Evolutionary conservation across 1,284 basidiomycete species (phyloP).

Genomic region (Cutaneotrichosporon spelunceum): DNA sequence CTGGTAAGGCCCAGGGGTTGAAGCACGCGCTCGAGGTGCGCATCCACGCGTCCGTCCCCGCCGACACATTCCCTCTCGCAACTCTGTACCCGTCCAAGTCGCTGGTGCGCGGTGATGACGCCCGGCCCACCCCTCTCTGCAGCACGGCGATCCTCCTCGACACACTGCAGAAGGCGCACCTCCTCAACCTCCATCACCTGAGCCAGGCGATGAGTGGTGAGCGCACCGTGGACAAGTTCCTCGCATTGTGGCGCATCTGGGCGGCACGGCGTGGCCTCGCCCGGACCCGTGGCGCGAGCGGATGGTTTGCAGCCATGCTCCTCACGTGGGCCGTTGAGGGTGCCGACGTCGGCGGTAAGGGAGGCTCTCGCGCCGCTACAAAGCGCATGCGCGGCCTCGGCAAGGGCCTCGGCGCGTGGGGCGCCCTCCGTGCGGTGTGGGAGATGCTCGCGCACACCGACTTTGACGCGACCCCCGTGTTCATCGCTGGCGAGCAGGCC

Average conservation of each 20-base stretch:
- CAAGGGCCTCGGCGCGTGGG: slow-evolving; percentile 53
- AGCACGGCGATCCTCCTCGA: slow-evolving; percentile 71
- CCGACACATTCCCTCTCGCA: slow-evolving; percentile 61
- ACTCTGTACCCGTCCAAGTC: slow-evolving; percentile 71
- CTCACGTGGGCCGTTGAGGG: slow-evolving; percentile 70
- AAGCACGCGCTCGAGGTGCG: slow-evolving; percentile 68
- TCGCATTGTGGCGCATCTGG: slow-evolving; percentile 82
- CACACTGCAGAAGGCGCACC: slow-evolving; percentile 62
- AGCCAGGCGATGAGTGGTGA: slow-evolving; percentile 65
- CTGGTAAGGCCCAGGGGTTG: slow-evolving; percentile 55
- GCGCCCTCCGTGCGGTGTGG: slow-evolving; percentile 46
- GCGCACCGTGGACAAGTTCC: slow-evolving; percentile 59
- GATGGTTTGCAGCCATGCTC: slow-evolving; percentile 67
- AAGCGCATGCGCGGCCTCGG: slow-evolving; percentile 54
- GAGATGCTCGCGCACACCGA: slow-evolving; percentile 62
- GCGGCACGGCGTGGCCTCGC: slow-evolving; percentile 77
- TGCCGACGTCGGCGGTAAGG: slow-evolving; percentile 56
- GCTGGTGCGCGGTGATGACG: slow-evolving; percentile 58
- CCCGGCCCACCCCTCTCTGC: slow-evolving; percentile 61
- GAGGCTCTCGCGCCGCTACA: slow-evolving; percentile 32
- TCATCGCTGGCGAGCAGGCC: slow-evolving; percentile 55
- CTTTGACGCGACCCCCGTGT: slow-evolving; percentile 62
- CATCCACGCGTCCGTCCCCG: slow-evolving; percentile 67
- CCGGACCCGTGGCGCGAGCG: slow-evolving; percentile 59
- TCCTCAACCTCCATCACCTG: slow-evolving; percentile 67